Conservation (phyloP, 2,329 filamentous ascomycete species). For the Huntiella moniliformis region DNA sequence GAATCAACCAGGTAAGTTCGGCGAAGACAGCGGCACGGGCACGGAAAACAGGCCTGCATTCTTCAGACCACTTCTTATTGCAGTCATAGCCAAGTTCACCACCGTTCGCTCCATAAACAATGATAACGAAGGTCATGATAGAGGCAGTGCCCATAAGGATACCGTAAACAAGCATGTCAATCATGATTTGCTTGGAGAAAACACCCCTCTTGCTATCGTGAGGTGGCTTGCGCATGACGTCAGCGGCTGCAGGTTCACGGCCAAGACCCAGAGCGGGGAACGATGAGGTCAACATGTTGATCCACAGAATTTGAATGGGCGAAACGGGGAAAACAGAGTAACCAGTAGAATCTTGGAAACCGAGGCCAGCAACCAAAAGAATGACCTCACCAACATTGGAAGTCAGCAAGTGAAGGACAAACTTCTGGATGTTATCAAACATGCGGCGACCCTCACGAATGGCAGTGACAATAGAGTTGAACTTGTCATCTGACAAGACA, state of each 20-base stretch:
- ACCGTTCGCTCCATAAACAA: conserved; percentile 36
- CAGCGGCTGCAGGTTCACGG: conserved; percentile 53
- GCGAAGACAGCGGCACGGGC: conserved; percentile 57
- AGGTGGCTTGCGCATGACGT: conserved; percentile 65
- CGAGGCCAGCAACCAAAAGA: conserved; percentile 62
- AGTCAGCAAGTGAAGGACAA: conserved; percentile 59
- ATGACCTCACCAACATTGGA: conserved; percentile 75
- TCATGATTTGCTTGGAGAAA: conserved; percentile 58
- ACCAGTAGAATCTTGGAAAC: conserved; percentile 52
- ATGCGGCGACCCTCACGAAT: conserved; percentile 70
- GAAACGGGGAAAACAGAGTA: conserved; percentile 73
- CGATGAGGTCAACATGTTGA: conserved; percentile 82
- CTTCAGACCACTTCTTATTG: conserved; percentile 38
- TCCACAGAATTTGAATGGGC: conserved; percentile 78
- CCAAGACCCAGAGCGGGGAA: conserved; percentile 79
- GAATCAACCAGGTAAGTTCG: conserved; percentile 53
- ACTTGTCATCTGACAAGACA: conserved; percentile 75
- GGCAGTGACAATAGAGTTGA: conserved; percentile 67
- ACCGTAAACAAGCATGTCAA: conserved; percentile 67
- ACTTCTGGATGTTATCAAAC: conserved; percentile 82
- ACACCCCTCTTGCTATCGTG: conserved; percentile 50
- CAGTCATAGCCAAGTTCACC: conserved; percentile 41
- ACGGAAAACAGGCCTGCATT: conserved; percentile 43
- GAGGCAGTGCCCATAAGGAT: conserved; percentile 56
- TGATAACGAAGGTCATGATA: conserved; percentile 46